Percentiles rank a stretch among this genome's conserved stretches.
Conservation (phyloP, 441 rosid species). For the Populus tomentosa region DNA sequence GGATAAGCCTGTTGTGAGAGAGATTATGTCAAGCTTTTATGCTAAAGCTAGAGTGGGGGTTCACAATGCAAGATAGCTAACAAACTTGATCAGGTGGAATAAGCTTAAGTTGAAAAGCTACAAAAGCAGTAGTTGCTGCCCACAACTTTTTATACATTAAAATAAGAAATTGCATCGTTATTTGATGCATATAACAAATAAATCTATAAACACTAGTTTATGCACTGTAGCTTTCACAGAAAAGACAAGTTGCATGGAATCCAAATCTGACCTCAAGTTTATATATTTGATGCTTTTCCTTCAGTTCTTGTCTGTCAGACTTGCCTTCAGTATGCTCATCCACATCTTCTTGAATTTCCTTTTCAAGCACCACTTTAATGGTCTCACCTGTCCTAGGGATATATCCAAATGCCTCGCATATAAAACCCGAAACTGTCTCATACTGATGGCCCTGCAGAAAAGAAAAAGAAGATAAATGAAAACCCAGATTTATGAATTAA, state of each 20-base stretch:
- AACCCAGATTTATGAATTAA: constrained; percentile 7
- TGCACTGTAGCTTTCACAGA: neutral
- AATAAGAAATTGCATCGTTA: neutral
- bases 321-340: constrained; percentile 51
- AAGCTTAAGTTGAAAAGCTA: neutral
- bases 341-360: constrained; percentile 71
- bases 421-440: constrained; percentile 96
- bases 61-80: neutral
- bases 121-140: neutral
- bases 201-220: neutral
- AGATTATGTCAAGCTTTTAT: neutral
- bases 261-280: constrained; percentile 71
- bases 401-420: constrained; percentile 97
- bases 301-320: constrained; percentile 63
- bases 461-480: neutral
- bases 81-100: neutral
- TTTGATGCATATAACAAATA: neutral
- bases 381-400: constrained; percentile 97
- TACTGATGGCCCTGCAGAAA: constrained; percentile 83
- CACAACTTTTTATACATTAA: neutral
- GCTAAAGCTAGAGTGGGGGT: neutral
- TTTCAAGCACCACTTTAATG: constrained; percentile 73
- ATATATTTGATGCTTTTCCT: constrained; percentile 67
- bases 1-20: neutral
- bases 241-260: constrained; percentile 3